Conservation (phyloP, 2,329 filamentous ascomycete genomes). For the Penicillium sp. region DNA sequence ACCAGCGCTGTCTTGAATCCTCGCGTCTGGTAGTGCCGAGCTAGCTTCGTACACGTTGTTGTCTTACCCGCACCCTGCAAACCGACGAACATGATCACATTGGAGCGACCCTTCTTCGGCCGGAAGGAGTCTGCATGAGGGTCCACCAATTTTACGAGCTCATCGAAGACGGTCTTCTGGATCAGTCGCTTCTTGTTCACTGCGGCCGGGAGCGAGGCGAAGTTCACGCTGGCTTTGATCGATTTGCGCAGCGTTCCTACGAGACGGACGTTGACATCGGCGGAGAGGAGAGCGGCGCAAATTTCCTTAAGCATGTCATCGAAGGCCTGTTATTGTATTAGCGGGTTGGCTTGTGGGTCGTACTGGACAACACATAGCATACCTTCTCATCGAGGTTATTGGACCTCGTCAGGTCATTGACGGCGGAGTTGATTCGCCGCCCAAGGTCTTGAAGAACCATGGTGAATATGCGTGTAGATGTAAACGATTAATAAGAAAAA, state of each 20-base stretch:
- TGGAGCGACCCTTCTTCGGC: constrained; percentile 91
- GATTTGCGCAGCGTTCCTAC: constrained; percentile 89
- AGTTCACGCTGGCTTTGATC: constrained; percentile 87
- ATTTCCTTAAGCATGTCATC: constrained; percentile 99
- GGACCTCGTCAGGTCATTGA: constrained; percentile 87
- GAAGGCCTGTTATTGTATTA: constrained; percentile 65
- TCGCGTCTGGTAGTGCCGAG: constrained; percentile 87
- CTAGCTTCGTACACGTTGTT: constrained; percentile 95
- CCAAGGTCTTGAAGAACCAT: constrained; percentile 99
- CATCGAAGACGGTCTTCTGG: constrained; percentile 96
- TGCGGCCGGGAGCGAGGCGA: constrained; percentile 84
- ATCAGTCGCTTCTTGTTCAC: constrained; percentile 99
- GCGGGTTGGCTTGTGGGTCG: constrained; percentile 3
- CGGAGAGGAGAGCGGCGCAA: constrained; percentile 89
- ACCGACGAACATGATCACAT: constrained; percentile 99
- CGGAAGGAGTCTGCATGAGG: constrained; percentile 94
- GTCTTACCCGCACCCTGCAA: constrained; percentile 97
- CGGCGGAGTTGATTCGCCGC: constrained; percentile 95
- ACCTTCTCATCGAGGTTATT: constrained; percentile 96
- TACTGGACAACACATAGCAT: constrained; percentile 16
- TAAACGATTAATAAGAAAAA: constrained; percentile 9
- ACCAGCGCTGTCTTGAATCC: constrained; percentile 93
- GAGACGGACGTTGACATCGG: constrained; percentile 94
- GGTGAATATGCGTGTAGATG: constrained; percentile 26
- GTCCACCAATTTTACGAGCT: constrained; percentile 92